Percentiles rank a stretch among this genome's conserved stretches.
These are phyloP conservation scores for Tylopilus subfusipes DNA, from an alignment of 768 basidiomycete genomes.

Conservation along the genomic window DNA sequence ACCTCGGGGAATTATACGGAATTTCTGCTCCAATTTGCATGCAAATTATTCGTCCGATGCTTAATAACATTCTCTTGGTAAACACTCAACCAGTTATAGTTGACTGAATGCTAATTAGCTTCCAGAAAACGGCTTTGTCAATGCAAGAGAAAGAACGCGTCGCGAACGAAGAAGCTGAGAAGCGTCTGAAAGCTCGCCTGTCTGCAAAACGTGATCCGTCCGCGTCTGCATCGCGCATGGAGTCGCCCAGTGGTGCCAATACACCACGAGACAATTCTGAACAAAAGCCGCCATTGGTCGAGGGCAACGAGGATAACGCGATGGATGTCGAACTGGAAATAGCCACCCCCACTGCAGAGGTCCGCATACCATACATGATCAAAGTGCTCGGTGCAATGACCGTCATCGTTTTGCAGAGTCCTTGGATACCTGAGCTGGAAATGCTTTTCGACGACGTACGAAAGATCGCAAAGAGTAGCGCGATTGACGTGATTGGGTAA, in stretches of 20 bases:
- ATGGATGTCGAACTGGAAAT: constrained; percentile 52
- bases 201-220: constrained; percentile 70
- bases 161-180: constrained; percentile 75
- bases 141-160: constrained; percentile 66
- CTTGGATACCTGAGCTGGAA: constrained; percentile 77
- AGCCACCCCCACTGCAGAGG: constrained; percentile 26
- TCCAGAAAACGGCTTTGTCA: constrained; percentile 56
- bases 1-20: constrained; percentile 72
- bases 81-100: constrained; percentile 17
- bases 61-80: constrained; percentile 62
- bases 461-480: constrained; percentile 64
- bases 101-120: constrained; percentile 4
- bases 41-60: constrained; percentile 86
- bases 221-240: constrained; percentile 50
- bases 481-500: constrained; percentile 68
- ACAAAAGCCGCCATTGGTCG: constrained; percentile 24
- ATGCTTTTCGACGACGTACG: constrained; percentile 73
- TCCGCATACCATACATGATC: constrained; percentile 5
- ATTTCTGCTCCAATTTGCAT: constrained; percentile 87
- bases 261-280: constrained; percentile 26
- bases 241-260: constrained; percentile 51
- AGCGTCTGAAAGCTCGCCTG: constrained; percentile 74
- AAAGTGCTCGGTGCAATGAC: constrained; percentile 2
- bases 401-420: constrained; percentile 41
- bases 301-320: constrained; percentile 41